phyloP scores from a whole-genome alignment of 768 basidiomycete genomes.

The Coprinopsis strossmayeri region DNA sequence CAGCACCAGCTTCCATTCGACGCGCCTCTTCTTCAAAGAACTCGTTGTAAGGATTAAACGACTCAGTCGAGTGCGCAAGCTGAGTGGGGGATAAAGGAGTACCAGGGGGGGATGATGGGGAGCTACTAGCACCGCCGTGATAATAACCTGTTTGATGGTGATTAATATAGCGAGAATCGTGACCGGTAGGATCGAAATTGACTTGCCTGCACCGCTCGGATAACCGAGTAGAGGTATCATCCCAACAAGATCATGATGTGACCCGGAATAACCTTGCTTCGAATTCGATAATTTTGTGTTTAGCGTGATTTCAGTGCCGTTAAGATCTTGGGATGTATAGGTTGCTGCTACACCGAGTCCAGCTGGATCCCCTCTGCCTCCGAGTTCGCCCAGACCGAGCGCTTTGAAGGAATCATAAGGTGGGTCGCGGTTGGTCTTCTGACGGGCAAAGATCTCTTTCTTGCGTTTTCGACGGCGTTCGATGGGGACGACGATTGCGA shows the following conservation, averaged over 20 bases:
- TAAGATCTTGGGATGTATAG: too few relatives aligned
- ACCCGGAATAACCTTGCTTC: not conserved
- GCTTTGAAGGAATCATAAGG: not conserved
- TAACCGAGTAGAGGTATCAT: conserved; percentile 1
- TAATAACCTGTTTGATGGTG: not conserved
- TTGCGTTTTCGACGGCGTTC: not conserved
- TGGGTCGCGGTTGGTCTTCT: not conserved
- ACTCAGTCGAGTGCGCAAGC: not conserved
- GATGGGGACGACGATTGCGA: not conserved
- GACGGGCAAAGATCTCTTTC: not conserved
- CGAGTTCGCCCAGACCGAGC: not conserved
- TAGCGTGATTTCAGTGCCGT: too few relatives aligned
- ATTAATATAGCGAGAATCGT: not conserved
- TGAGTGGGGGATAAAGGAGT: not conserved
- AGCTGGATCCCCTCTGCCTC: not conserved
- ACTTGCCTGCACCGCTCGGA: not conserved
- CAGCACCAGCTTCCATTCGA: not conserved
- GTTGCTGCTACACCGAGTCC: too few relatives aligned
- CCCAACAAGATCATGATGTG: conserved; percentile 2
- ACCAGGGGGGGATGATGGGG: not conserved
- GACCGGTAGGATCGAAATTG: not conserved
- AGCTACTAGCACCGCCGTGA: not conserved
- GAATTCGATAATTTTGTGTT: not conserved
- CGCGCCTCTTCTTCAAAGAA: not conserved
- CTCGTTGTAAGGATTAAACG: not conserved